Evolutionary conservation across 768 basidiomycete species (phyloP).

Genomic region (Clitopilus passeckerianus): DNA sequence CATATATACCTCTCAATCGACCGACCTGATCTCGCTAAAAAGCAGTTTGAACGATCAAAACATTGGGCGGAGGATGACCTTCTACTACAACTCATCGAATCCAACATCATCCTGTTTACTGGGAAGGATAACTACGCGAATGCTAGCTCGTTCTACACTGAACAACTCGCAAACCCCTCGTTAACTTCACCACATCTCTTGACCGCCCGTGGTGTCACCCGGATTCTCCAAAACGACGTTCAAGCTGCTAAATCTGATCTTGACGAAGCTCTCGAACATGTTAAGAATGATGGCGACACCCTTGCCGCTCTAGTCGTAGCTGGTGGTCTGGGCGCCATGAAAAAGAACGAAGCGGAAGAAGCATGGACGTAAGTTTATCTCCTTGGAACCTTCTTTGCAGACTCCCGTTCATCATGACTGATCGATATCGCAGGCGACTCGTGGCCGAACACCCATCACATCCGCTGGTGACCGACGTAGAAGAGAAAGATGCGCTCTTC

Average conservation of each 20-base stretch:
- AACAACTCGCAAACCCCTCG: slow-evolving; percentile 79
- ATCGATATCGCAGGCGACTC: slow-evolving; percentile 25
- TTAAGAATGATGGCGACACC: slow-evolving; percentile 57
- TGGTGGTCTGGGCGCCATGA: slow-evolving; percentile 50
- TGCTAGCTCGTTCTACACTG: slow-evolving; percentile 65
- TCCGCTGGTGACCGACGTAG: slow-evolving; percentile 64
- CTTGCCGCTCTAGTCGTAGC: slow-evolving; percentile 65
- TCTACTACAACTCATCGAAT: slow-evolving; percentile 86
- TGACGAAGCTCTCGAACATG: slow-evolving; percentile 66
- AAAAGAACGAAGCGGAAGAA: slow-evolving; percentile 60
- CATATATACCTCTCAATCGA: slow-evolving; percentile 91
- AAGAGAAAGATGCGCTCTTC: slow-evolving; percentile 56
- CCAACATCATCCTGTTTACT: slow-evolving; percentile 70
- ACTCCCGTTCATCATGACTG: not conserved
- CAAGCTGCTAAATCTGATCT: slow-evolving; percentile 75
- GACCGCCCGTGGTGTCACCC: slow-evolving; percentile 74
- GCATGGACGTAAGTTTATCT: slow-evolving; percentile 57
- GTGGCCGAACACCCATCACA: slow-evolving; percentile 54
- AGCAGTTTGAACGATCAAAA: slow-evolving; percentile 79
- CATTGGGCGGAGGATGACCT: slow-evolving; percentile 87
- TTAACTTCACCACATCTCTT: slow-evolving; percentile 69
- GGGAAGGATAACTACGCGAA: slow-evolving; percentile 65
- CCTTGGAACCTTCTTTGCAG: not conserved
- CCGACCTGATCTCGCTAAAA: slow-evolving; percentile 82
- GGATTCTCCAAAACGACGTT: slow-evolving; percentile 73